Percentiles rank a stretch among this genome's conserved stretches.
These are phyloP conservation scores for Holtermanniella nyarrowii DNA, from an alignment of 768 basidiomycete species.

Conservation along the genomic window DNA sequence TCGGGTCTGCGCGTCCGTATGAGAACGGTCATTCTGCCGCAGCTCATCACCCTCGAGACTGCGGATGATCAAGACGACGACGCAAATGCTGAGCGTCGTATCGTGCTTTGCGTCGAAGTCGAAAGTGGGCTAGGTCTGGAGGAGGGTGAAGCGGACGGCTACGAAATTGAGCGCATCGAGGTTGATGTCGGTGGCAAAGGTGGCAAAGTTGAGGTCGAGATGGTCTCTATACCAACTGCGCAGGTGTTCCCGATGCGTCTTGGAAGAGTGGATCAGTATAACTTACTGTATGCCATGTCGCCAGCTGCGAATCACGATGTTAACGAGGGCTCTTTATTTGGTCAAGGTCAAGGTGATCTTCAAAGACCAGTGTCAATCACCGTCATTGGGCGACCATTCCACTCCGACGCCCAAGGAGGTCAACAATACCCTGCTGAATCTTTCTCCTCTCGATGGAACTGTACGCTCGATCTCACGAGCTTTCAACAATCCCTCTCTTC, in stretches of 20 bases:
- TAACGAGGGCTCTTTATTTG: background rate
- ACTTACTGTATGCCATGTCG: slow-evolving; percentile 79
- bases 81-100: slow-evolving; percentile 65
- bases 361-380: slow-evolving; percentile 71
- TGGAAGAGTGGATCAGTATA: slow-evolving; percentile 68
- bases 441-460: slow-evolving; percentile 84
- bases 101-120: slow-evolving; percentile 82
- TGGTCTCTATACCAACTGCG: slow-evolving; percentile 37
- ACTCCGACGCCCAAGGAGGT: slow-evolving; percentile 10
- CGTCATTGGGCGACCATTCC: slow-evolving; percentile 62
- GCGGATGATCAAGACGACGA: slow-evolving; percentile 41
- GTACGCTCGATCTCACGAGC: slow-evolving; percentile 64
- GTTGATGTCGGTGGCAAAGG: slow-evolving; percentile 64
- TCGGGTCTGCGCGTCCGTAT: slow-evolving; percentile 82
- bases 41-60: slow-evolving; percentile 51
- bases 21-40: slow-evolving; percentile 87
- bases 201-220: slow-evolving; percentile 28
- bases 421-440: slow-evolving; percentile 55
- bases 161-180: slow-evolving; percentile 63
- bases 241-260: slow-evolving; percentile 61
- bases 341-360: slow-evolving; percentile 44
- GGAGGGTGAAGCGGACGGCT: slow-evolving; percentile 51
- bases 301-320: slow-evolving; percentile 43
- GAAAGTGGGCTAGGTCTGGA: slow-evolving; percentile 56
- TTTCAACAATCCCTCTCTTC: slow-evolving; percentile 11